phyloP scores from a whole-genome alignment of 176 grass and related monocot genomes.

The Puccinellia tenuiflora region DNA sequence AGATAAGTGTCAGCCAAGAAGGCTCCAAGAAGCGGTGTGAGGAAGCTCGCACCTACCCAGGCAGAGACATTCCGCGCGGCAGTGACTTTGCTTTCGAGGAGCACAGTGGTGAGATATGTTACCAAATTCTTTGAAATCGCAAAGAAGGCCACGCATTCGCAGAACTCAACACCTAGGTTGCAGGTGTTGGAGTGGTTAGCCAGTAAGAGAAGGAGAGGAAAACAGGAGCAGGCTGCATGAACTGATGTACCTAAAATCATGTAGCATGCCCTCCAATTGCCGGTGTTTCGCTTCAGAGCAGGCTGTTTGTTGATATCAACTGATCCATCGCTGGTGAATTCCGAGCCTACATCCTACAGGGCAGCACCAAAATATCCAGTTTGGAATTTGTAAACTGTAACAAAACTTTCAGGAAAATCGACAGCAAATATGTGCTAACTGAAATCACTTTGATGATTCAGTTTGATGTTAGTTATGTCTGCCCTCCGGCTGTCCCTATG shows the following conservation, averaged over 20 bases:
- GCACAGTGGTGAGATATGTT: constrained; percentile 19
- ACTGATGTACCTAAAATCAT: constrained; percentile 16
- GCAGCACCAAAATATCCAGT: background rate
- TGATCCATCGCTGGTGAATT: constrained; percentile 7
- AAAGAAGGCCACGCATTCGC: background rate
- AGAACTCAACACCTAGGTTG: constrained; percentile 29
- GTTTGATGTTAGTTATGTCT: background rate
- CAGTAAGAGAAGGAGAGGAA: background rate
- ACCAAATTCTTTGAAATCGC: constrained; percentile 12
- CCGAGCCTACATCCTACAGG: background rate
- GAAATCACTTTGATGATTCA: background rate
- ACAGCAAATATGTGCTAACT: background rate
- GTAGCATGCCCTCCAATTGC: constrained; percentile 31
- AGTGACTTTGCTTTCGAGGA: constrained; percentile 8
- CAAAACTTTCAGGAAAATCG: no score
- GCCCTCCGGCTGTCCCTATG: background rate
- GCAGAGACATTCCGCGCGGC: constrained; percentile 16
- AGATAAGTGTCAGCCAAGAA: constrained; percentile 27
- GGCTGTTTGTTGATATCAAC: constrained; percentile 26
- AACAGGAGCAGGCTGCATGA: background rate
- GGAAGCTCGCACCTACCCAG: background rate
- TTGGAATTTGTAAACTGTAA: background rate
- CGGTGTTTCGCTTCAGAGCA: constrained; percentile 27
- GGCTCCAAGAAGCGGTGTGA: constrained; percentile 22
- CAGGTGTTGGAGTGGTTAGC: background rate